Conservation (phyloP, 1,284 basidiomycete species). For the Pterulicium gracile region DNA sequence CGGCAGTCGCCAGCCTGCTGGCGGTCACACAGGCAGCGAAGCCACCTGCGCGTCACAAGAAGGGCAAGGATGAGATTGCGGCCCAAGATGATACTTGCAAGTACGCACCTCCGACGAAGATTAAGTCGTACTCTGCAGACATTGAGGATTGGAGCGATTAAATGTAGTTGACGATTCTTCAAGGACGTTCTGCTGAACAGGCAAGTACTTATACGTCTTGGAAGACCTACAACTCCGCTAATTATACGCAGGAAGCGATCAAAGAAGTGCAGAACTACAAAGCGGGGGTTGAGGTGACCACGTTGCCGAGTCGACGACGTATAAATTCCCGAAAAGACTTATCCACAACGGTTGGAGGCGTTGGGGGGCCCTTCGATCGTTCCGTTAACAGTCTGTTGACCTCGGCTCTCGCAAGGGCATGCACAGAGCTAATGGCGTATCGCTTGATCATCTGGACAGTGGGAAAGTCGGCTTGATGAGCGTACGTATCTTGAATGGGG, state of each 20-base stretch:
- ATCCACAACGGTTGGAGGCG: no score
- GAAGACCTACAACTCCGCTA: no score
- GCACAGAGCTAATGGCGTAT: no score
- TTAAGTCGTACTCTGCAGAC: background rate
- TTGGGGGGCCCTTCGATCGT: slow-evolving; percentile 21
- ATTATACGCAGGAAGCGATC: background rate
- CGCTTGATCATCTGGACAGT: no score
- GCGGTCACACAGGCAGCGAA: background rate
- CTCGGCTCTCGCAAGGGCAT: no score
- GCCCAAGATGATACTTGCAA: background rate
- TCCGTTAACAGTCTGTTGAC: no score
- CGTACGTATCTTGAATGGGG: no score
- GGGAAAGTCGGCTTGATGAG: no score
- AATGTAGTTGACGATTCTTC: background rate
- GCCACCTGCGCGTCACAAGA: background rate
- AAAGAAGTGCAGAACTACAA: background rate
- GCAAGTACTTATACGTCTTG: background rate
- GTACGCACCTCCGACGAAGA: background rate
- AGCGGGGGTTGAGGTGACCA: background rate
- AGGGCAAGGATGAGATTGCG: background rate
- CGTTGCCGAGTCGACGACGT: slow-evolving; percentile 30
- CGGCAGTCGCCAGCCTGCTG: slow-evolving; percentile 16
- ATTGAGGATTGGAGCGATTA: background rate
- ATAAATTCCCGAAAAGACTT: slow-evolving; percentile 39
- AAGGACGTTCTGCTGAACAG: background rate